phyloP scores from a whole-genome alignment of 2,329 filamentous ascomycete genomes.

The Arthrobotrys conoides region DNA sequence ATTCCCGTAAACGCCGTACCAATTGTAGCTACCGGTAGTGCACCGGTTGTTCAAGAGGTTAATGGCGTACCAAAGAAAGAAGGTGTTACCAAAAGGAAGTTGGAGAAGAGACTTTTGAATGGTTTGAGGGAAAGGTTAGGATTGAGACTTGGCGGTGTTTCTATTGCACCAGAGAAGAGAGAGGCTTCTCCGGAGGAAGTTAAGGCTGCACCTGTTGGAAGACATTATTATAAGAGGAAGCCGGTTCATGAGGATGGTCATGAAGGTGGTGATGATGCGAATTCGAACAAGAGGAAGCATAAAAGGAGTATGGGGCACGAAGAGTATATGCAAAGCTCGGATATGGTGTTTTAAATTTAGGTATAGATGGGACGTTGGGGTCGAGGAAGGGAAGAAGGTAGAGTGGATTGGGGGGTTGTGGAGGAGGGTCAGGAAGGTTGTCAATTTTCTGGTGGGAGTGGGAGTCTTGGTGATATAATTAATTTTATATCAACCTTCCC shows the following conservation, averaged over 20 bases:
- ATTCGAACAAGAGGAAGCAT: neutral
- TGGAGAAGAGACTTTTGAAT: constrained; percentile 18
- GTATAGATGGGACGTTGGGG: neutral
- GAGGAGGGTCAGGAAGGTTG: constrained; percentile 10
- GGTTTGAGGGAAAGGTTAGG: neutral
- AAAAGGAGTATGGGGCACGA: constrained; percentile 9
- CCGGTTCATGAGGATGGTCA: neutral
- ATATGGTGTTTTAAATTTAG: constrained; percentile 27
- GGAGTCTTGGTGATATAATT: constrained; percentile 10
- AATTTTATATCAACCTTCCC: neutral
- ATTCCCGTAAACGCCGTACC: neutral
- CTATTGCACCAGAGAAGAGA: neutral
- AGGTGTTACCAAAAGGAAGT: neutral
- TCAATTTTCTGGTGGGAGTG: constrained; percentile 19
- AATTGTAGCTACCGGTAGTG: neutral
- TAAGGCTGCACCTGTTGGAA: constrained; percentile 1
- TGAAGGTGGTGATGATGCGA: neutral
- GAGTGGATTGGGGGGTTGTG: constrained; percentile 1
- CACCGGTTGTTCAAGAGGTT: constrained; percentile 35
- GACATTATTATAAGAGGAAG: neutral
- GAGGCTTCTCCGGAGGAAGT: neutral
- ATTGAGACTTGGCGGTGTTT: neutral
- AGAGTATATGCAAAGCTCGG: constrained; percentile 15
- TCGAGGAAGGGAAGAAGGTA: neutral
- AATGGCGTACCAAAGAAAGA: constrained; percentile 1